Percentiles rank a stretch among this genome's conserved stretches.
These are phyloP conservation scores for Sophora flavescens DNA, from an alignment of 306 rosid genomes.

Conservation along the genomic window DNA sequence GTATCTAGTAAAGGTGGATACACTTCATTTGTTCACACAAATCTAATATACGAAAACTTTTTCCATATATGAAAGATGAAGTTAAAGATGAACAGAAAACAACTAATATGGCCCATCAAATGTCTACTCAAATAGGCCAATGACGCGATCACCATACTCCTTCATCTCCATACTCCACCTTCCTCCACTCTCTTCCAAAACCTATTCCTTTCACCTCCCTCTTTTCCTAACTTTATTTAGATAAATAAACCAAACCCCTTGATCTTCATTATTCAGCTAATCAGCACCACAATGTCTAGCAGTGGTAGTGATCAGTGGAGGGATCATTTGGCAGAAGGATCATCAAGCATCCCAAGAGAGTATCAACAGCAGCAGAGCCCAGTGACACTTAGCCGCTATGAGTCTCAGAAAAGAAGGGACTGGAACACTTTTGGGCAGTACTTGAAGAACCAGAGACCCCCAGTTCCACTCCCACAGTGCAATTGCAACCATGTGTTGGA, in stretches of 20 bases:
- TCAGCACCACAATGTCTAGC: conserved; percentile 51
- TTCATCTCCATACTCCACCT: conserved; percentile 56
- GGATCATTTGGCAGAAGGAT: conserved; percentile 60
- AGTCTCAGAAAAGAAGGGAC: conserved; percentile 92
- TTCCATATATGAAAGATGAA: background rate
- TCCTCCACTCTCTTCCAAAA: conserved; percentile 45
- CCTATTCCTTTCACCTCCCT: conserved; percentile 66
- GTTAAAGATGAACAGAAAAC: conserved; percentile 37
- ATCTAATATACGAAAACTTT: too few relatives aligned
- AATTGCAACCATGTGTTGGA: conserved; percentile 87
- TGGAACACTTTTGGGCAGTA: conserved; percentile 99
- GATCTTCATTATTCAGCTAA: conserved; percentile 27
- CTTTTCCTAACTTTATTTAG: conserved; percentile 50
- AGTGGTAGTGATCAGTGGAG: conserved; percentile 47
- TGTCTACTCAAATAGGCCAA: conserved; percentile 80
- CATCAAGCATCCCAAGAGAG: conserved; percentile 47
- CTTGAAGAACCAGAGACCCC: conserved; percentile 85
- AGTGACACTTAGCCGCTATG: conserved; percentile 84
- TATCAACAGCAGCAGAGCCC: conserved; percentile 41
- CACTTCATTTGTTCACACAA: too few relatives aligned
- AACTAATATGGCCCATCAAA: conserved; percentile 73
- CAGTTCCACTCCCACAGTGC: conserved; percentile 84
- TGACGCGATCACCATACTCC: conserved; percentile 75
- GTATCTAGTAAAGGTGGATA: too few relatives aligned
- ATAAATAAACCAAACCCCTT: conserved; percentile 33